Percentiles rank a stretch among this genome's conserved stretches.
Evolutionary conservation across 306 rosid species (phyloP).

Genomic region (Leucaena leucocephala): DNA sequence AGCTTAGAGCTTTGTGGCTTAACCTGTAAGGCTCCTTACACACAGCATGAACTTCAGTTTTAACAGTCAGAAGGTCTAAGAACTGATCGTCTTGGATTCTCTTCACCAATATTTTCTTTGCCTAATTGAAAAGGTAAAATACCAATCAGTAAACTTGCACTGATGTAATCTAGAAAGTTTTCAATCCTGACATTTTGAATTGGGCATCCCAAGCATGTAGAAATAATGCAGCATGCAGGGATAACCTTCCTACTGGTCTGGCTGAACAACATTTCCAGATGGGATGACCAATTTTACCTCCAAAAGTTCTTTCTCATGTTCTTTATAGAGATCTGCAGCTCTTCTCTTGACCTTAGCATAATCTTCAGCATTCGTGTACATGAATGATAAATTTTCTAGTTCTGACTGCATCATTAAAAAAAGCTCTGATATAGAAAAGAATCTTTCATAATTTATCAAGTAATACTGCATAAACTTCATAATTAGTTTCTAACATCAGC

Average conservation of each 20-base stretch:
- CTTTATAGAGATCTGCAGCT: conserved; percentile 79
- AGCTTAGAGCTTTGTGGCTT: conserved; percentile 31
- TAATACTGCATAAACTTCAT: conserved; percentile 23
- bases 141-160: conserved; percentile 41
- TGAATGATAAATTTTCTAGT: conserved; percentile 94
- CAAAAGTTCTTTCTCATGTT: conserved; percentile 89
- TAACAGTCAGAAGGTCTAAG: conserved; percentile 79
- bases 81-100: conserved; percentile 93
- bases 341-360: conserved; percentile 91
- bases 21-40: conserved; percentile 99
- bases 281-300: conserved; percentile 60
- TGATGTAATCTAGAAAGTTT: conserved; percentile 25
- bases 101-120: conserved; percentile 77
- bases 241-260: conserved; percentile 22
- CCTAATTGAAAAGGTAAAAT: conserved; percentile 57
- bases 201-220: conserved; percentile 17
- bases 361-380: conserved; percentile 93
- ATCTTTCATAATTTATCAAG: conserved; percentile 14
- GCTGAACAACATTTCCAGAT: conserved; percentile 31
- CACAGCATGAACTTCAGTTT: conserved; percentile 80
- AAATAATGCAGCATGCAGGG: conserved; percentile 21
- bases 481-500: conserved; percentile 13
- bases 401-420: conserved; percentile 71
- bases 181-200: conserved; percentile 1
- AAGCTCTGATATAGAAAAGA: conserved; percentile 13